Percentiles rank a stretch among this genome's conserved stretches.
phyloP scores from a whole-genome alignment of 768 basidiomycete genomes.

The Xerocomellus chrysenteron region DNA sequence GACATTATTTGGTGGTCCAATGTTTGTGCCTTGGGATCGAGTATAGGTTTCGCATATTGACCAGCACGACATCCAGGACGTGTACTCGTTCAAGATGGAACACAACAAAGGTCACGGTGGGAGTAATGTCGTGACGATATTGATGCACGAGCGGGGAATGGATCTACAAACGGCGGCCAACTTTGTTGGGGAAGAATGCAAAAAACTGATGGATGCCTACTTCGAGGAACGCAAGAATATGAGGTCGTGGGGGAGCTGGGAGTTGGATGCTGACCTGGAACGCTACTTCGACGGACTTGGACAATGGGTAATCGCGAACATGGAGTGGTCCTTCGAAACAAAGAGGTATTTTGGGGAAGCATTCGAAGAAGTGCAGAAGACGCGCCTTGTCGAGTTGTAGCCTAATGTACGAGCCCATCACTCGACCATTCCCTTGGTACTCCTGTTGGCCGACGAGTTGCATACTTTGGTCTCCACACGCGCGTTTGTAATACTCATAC shows the following conservation, averaged over 20 bases:
- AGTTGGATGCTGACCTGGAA: conserved; percentile 49
- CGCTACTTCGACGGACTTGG: conserved; percentile 56
- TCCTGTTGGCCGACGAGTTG: neutral
- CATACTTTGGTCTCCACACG: neutral
- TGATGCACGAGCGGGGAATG: conserved; percentile 55
- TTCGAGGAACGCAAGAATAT: conserved; percentile 44
- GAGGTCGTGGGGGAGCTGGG: conserved; percentile 44
- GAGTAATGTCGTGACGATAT: conserved; percentile 68
- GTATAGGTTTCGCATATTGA: neutral
- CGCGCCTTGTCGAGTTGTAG: conserved; percentile 34
- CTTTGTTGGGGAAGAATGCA: conserved; percentile 51
- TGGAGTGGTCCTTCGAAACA: conserved; percentile 71
- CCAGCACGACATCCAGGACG: conserved; percentile 42
- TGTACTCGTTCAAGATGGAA: conserved; percentile 75
- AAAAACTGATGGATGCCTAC: conserved; percentile 51
- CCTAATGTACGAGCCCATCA: neutral
- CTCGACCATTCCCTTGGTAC: conserved; percentile 1
- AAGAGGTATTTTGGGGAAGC: conserved; percentile 64
- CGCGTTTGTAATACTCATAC: conserved; percentile 15
- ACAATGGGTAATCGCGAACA: conserved; percentile 62
- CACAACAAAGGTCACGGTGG: conserved; percentile 61
- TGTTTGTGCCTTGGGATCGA: conserved; percentile 38
- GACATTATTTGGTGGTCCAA: conserved; percentile 74
- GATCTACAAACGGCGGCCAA: conserved; percentile 60
- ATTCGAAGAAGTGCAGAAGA: conserved; percentile 51